Conservation (phyloP, 2,329 filamentous ascomycete genomes). For the Leptographium procerum region DNA sequence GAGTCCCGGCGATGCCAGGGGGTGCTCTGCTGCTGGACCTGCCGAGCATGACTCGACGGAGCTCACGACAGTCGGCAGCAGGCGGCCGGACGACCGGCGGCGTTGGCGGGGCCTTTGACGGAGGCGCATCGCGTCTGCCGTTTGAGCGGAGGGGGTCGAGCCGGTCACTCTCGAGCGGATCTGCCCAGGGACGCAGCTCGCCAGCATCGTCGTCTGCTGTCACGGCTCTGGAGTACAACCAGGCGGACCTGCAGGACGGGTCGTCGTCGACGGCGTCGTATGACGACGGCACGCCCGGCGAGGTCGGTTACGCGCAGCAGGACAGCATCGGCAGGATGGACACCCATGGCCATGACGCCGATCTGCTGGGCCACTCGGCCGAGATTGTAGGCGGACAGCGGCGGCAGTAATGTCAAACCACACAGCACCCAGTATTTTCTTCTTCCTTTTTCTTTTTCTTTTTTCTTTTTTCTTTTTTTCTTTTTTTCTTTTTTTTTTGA, state of each 20-base stretch:
- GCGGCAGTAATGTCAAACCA: neutral
- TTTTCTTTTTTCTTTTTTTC: neutral
- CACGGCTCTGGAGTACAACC: constrained; percentile 30
- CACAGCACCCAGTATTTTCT: too few relatives aligned
- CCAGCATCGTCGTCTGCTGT: constrained; percentile 27
- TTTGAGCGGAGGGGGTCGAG: constrained; percentile 47
- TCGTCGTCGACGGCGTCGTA: neutral
- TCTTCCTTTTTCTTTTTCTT: neutral
- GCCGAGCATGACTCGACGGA: constrained; percentile 52
- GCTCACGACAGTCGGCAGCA: constrained; percentile 43
- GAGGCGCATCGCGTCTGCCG: constrained; percentile 29
- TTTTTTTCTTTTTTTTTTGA: neutral
- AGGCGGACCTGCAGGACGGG: constrained; percentile 22
- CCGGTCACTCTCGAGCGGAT: too few relatives aligned
- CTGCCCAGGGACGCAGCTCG: constrained; percentile 26
- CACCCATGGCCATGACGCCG: constrained; percentile 26
- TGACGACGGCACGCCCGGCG: constrained; percentile 35
- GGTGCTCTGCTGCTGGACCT: constrained; percentile 5
- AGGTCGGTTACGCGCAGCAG: constrained; percentile 45
- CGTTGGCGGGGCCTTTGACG: constrained; percentile 9
- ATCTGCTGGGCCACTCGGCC: constrained; percentile 41
- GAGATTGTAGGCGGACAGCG: constrained; percentile 39
- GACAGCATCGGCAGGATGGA: constrained; percentile 46
- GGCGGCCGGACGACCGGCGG: neutral
- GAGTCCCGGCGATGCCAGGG: constrained; percentile 22